Conservation (phyloP, 805 yeast species). For the Candida vartiovaarae region DNA sequence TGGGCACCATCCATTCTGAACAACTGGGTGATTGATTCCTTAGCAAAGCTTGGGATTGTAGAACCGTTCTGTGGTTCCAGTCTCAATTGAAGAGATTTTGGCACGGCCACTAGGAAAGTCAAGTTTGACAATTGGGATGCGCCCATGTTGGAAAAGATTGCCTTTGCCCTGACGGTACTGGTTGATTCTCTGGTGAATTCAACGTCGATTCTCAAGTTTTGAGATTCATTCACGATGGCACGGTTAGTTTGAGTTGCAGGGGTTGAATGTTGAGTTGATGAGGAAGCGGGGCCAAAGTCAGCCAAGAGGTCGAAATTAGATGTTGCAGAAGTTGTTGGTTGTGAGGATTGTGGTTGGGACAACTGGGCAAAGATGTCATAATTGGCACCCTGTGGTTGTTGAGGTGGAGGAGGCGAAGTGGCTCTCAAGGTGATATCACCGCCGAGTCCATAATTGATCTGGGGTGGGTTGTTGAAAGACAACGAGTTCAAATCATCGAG, state of each 20-base stretch:
- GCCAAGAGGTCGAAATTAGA: constrained; percentile 18
- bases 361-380: constrained; percentile 20
- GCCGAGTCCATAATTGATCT: constrained; percentile 38
- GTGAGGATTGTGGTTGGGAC: constrained; percentile 13
- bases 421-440: constrained; percentile 41
- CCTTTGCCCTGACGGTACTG: constrained; percentile 35
- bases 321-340: constrained; percentile 9
- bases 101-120: constrained; percentile 63
- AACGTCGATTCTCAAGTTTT: constrained; percentile 42
- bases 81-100: constrained; percentile 50
- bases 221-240: constrained; percentile 35
- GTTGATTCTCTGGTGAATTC: constrained; percentile 31
- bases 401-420: constrained; percentile 22
- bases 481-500: constrained; percentile 64
- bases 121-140: constrained; percentile 40
- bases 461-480: constrained; percentile 28
- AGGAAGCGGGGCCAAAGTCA: constrained; percentile 10
- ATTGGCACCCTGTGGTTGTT: constrained; percentile 19
- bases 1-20: constrained; percentile 31
- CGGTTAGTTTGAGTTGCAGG: constrained; percentile 11
- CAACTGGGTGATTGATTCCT: constrained; percentile 48
- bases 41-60: constrained; percentile 38
- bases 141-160: constrained; percentile 45
- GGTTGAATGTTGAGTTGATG: constrained; percentile 1
- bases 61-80: constrained; percentile 59